Base-by-base conservation (phyloP, 2,329 filamentous ascomycete genomes). In the Ophiostoma angusticollis region DNA sequence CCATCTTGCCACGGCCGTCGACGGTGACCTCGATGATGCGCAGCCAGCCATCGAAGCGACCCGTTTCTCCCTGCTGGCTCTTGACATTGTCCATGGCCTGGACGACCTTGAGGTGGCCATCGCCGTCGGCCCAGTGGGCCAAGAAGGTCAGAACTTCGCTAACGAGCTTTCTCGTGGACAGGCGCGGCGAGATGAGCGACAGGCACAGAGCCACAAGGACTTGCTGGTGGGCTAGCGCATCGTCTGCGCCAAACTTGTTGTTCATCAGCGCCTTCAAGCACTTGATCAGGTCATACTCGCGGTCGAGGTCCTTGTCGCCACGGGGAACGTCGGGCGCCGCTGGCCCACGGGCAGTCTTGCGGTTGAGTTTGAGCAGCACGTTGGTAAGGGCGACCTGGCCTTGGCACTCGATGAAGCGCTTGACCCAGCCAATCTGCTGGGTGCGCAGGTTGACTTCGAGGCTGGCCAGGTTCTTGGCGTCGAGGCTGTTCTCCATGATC, bases 31-130 rank as follows among this genome's bases (percentile, higher is more conserved):
- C 91, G 30, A 96, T 89, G 44, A 95, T 81, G 43, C 91, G 84
- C 84, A 98, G 94, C 91, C 91, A 98, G 27, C 87, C 80, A 59
- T 98, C 91, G 54, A 98, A 98, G 1, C 91, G 78, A 28, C 91
- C 89, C 61, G 93, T 95, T 58, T 96, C 91, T 45, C 80, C 82
- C 53, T 87, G 80, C 52, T 86, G 76, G 31, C 71, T 74, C 62
- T 95, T 96, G 60, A 95, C 82, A 56, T 82, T 74, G 56, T 98
- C 91, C 66, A 96, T 75, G 27, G 86, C 84, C 62, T 93, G 84
- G 40, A 98, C 77, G 24, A 98, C 91, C 61, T 93, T 94, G 50
- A 86, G 65, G 54, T 98, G 91, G 6, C 91, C 91, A 52, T 87
- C 72, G 31, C 84, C 84, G 24, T 70, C 64, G 46, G 86, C 77